phyloP scores from a whole-genome alignment of 345 rosid species.

The Populus tremula region DNA sequence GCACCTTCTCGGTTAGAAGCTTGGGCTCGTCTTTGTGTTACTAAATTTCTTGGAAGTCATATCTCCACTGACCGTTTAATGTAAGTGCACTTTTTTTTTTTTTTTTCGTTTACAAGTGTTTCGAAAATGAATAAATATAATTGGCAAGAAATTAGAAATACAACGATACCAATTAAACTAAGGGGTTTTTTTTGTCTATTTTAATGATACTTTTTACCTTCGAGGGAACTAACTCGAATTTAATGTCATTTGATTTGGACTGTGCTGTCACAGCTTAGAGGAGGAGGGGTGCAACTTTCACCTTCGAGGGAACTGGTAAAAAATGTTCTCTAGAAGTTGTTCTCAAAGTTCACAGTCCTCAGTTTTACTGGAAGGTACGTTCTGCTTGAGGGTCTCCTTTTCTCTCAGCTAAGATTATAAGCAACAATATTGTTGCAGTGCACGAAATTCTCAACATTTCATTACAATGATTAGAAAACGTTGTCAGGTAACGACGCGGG shows the following conservation, averaged over 20 bases:
- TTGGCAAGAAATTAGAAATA: too few species aligned
- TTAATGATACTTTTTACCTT: too few species aligned
- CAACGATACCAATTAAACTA: too few species aligned
- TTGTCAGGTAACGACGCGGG: conserved; percentile 70
- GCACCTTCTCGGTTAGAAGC: conserved; percentile 57
- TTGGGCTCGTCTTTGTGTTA: conserved; percentile 62
- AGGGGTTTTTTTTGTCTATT: too few species aligned
- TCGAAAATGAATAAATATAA: too few species aligned
- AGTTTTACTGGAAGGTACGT: conserved; percentile 83
- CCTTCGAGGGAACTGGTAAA: conserved; percentile 31
- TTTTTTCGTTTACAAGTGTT: not conserved
- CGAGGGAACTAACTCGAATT: too few species aligned
- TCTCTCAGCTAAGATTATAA: not conserved
- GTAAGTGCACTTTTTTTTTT: conserved; percentile 40
- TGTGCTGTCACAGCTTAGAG: too few species aligned
- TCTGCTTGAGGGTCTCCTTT: not conserved
- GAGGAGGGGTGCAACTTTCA: too few species aligned
- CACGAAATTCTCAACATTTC: too few species aligned
- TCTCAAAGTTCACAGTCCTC: conserved; percentile 62
- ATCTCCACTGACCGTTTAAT: conserved; percentile 52
- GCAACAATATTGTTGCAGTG: too few species aligned
- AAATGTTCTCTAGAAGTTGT: conserved; percentile 42
- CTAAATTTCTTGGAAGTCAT: conserved; percentile 53
- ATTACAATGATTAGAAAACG: not conserved
- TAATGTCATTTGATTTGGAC: too few species aligned